Percentiles rank a stretch among this genome's conserved stretches.
Conservation (phyloP, 768 basidiomycete genomes). For the Macrolepiota albuminosa region DNA sequence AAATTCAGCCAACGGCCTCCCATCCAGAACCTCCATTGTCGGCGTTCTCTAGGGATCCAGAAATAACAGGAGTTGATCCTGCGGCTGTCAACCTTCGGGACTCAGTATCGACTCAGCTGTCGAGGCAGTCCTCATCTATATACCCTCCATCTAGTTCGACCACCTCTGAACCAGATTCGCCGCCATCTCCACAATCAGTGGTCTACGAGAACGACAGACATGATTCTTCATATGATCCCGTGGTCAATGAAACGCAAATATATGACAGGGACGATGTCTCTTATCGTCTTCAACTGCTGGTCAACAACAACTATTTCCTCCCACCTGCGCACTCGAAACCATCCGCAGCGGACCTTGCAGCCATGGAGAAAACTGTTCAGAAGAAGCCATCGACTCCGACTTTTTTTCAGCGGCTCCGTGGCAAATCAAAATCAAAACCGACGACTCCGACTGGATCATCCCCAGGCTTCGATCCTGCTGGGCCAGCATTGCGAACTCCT, state of each 20-base stretch:
- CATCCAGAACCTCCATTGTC: constrained; percentile 35
- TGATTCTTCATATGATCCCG: constrained; percentile 43
- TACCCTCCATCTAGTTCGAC: constrained; percentile 74
- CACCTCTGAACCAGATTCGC: constrained; percentile 59
- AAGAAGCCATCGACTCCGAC: constrained; percentile 47
- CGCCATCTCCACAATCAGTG: constrained; percentile 57
- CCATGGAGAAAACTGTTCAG: constrained; percentile 28
- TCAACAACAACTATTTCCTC: constrained; percentile 86
- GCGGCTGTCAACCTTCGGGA: constrained; percentile 42
- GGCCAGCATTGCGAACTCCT: constrained; percentile 57
- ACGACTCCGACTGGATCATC: constrained; percentile 37
- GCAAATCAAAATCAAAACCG: constrained; percentile 64
- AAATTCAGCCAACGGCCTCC: constrained; percentile 15
- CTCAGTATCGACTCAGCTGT: constrained; percentile 59
- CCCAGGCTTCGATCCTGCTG: constrained; percentile 30
- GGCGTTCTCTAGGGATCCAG: constrained; percentile 46
- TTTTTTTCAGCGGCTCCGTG: constrained; percentile 71
- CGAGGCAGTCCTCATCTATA: constrained; percentile 68
- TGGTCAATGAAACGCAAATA: constrained; percentile 43
- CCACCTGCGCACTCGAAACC: constrained; percentile 87
- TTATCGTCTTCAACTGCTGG: constrained; percentile 76
- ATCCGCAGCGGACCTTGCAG: constrained; percentile 57
- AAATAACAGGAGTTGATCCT: constrained; percentile 28
- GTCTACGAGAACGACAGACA: constrained; percentile 37
- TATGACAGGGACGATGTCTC: constrained; percentile 76